Percentiles rank a stretch among this genome's conserved stretches.
These are phyloP conservation scores for Sutorius australiensis DNA, from an alignment of 768 basidiomycete species.

Conservation along the genomic window DNA sequence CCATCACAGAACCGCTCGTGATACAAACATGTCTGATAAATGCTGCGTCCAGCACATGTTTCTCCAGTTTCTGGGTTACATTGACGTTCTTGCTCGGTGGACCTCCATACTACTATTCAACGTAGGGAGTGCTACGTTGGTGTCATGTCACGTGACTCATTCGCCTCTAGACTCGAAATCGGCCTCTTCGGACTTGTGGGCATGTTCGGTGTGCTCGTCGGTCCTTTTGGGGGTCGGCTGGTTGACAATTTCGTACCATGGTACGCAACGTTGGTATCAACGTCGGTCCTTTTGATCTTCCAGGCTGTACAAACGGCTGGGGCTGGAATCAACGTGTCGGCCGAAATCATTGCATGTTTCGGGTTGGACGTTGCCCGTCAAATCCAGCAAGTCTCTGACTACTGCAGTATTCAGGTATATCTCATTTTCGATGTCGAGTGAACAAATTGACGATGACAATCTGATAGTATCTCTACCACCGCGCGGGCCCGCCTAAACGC, in stretches of 20 bases:
- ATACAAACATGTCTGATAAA: constrained; percentile 66
- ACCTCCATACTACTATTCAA: constrained; percentile 71
- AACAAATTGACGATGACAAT: background rate
- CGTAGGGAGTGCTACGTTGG: constrained; percentile 35
- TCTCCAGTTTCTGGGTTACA: constrained; percentile 65
- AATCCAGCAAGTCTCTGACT: constrained; percentile 55
- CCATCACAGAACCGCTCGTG: constrained; percentile 73
- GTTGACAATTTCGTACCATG: constrained; percentile 75
- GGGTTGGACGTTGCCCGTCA: constrained; percentile 76
- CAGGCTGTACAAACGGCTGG: constrained; percentile 65
- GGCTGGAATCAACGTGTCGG: constrained; percentile 65
- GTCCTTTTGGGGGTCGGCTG: constrained; percentile 63
- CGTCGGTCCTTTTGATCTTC: constrained; percentile 45
- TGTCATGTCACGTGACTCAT: background rate
- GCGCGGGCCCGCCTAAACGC: constrained; percentile 76
- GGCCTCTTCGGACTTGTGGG: constrained; percentile 76
- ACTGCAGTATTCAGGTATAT: background rate
- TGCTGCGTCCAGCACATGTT: constrained; percentile 56
- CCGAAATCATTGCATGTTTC: constrained; percentile 65
- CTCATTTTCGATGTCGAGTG: background rate
- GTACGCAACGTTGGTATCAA: constrained; percentile 64
- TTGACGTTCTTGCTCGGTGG: constrained; percentile 80
- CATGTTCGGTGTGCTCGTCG: constrained; percentile 63
- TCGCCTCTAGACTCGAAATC: constrained; percentile 44
- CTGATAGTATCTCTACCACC: constrained; percentile 31